Conservation (phyloP, 2,329 filamentous ascomycete genomes). For the Aspergillus sp. region DNA sequence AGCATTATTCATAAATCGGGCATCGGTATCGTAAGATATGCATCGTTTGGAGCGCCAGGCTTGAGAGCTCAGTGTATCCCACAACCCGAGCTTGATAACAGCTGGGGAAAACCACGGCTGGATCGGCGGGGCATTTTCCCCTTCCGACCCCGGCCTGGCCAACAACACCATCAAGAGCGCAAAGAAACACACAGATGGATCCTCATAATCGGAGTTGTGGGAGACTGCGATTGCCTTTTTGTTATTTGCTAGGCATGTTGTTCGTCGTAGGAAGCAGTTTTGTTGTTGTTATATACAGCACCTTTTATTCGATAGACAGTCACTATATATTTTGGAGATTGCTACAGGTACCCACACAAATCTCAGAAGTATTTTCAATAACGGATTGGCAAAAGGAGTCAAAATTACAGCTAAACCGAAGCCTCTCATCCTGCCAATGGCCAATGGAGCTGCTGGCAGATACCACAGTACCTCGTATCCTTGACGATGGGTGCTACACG, state of each 20-base stretch:
- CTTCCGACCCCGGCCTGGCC: constrained; percentile 5
- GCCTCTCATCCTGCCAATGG: too few species aligned
- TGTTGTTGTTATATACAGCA: too few species aligned
- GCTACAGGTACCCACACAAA: too few species aligned
- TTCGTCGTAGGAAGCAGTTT: too few species aligned
- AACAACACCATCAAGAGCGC: not conserved
- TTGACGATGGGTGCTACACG: not conserved
- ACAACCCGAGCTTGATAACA: not conserved
- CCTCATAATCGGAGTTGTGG: not conserved
- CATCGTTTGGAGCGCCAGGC: not conserved
- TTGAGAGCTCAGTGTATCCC: not conserved
- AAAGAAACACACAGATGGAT: not conserved
- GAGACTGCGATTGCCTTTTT: not conserved
- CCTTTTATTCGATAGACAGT: too few species aligned
- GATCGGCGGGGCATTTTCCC: constrained; percentile 16
- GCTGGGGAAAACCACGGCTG: constrained; percentile 10
- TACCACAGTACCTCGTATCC: not conserved
- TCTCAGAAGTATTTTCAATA: too few species aligned
- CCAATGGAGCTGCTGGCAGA: not conserved
- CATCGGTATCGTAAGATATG: not conserved
- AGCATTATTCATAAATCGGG: not conserved
- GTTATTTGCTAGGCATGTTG: too few species aligned
- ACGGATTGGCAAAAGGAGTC: too few species aligned
- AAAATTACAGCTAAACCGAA: too few species aligned
- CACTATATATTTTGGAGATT: too few species aligned